Evolutionary conservation across 164 flowering plant genomes (phyloP).

Genomic region (Aristolochia californica): DNA sequence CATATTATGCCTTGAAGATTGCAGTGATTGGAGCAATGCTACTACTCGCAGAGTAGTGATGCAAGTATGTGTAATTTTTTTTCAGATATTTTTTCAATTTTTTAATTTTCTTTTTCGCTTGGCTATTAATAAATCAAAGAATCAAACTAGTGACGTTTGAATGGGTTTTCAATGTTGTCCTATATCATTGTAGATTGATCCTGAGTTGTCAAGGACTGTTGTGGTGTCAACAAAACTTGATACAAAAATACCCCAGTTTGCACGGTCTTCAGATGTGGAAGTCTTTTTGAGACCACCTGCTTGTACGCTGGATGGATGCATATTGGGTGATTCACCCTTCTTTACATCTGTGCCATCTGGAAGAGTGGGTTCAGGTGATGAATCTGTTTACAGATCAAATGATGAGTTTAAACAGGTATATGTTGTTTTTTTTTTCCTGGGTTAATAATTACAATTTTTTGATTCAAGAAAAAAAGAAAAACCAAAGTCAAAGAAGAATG

Average conservation of each 20-base stretch:
- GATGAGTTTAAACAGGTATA: conserved; percentile 88
- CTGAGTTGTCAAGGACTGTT: conserved; percentile 89
- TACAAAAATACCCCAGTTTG: conserved; percentile 91
- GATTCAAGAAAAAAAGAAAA: background rate
- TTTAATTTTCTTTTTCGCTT: conserved; percentile 1
- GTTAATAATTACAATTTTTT: background rate
- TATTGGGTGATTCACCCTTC: conserved; percentile 89
- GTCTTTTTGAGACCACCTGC: conserved; percentile 92
- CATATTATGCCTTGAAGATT: conserved; percentile 93
- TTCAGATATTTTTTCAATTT: conserved; percentile 1
- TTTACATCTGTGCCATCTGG: conserved; percentile 99
- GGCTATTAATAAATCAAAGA: no score
- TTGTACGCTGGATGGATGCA: conserved; percentile 74
- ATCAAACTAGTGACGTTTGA: no score
- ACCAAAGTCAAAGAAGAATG: no score
- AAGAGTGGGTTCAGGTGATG: conserved; percentile 87
- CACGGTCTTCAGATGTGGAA: conserved; percentile 92
- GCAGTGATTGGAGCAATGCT: conserved; percentile 99
- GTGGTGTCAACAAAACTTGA: conserved; percentile 96
- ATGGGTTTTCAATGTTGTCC: no score
- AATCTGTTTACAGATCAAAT: conserved; percentile 70
- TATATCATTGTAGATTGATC: conserved; percentile 53
- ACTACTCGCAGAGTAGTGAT: conserved; percentile 89
- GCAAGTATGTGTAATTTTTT: conserved; percentile 44
- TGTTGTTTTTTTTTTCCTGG: background rate